Evolutionary conservation across 2,329 filamentous ascomycete genomes (phyloP).

Genomic region (Fusarium avenaceum): DNA sequence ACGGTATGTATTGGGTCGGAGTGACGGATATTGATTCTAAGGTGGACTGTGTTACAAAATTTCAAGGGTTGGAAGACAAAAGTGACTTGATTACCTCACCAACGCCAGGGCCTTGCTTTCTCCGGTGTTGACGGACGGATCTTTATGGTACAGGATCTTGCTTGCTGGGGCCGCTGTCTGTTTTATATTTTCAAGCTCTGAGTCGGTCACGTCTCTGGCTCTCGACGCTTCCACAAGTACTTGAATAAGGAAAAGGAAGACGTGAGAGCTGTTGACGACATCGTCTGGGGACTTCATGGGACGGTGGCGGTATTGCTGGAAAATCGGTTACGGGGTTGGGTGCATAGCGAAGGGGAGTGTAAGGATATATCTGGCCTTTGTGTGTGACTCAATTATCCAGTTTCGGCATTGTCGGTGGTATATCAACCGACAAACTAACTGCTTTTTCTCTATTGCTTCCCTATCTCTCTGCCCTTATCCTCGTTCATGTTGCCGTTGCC

Average conservation of each 20-base stretch:
- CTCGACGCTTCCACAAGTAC: neutral
- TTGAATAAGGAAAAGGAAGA: constrained; percentile 2
- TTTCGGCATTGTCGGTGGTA: constrained; percentile 48
- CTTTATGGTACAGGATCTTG: constrained; percentile 51
- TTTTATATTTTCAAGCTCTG: constrained; percentile 53
- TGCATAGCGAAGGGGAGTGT: constrained; percentile 62
- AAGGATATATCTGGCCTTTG: constrained; percentile 57
- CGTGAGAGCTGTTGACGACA: constrained; percentile 4
- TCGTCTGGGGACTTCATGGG: constrained; percentile 35
- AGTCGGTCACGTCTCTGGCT: constrained; percentile 18
- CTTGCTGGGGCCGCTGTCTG: constrained; percentile 50
- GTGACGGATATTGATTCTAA: constrained; percentile 57
- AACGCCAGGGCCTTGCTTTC: constrained; percentile 47
- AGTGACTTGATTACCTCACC: constrained; percentile 53
- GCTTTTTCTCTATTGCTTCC: constrained; percentile 42
- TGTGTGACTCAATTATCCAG: constrained; percentile 54
- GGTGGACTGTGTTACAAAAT: constrained; percentile 54
- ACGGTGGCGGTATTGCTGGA: constrained; percentile 58
- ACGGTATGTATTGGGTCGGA: constrained; percentile 56
- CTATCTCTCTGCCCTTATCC: constrained; percentile 33
- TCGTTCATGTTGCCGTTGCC: constrained; percentile 34
- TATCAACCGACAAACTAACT: constrained; percentile 42
- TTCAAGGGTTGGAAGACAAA: constrained; percentile 58
- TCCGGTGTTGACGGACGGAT: constrained; percentile 53
- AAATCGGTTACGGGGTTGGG: constrained; percentile 56